A percentile compares a stretch with the other conserved stretches of the same genome.
phyloP scores from a whole-genome alignment of 108 stramenopile genomes.

The Epithemia pelagica region DNA sequence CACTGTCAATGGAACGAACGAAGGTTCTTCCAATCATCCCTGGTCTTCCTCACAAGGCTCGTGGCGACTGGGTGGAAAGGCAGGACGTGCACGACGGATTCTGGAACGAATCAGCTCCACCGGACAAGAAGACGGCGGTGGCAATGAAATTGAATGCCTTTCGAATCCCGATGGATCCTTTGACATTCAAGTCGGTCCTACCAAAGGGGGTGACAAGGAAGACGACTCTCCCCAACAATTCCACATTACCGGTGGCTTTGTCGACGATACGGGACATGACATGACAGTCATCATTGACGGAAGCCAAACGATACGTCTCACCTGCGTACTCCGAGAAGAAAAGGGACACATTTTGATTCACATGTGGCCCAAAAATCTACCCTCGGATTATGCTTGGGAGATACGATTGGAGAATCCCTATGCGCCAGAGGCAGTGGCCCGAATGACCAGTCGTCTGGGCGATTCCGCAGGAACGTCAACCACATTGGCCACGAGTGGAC shows the following conservation, averaged over 20 bases:
- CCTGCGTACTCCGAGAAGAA: constrained; percentile 8
- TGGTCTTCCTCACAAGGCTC: constrained; percentile 39
- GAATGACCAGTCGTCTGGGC: background rate
- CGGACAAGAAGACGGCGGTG: constrained; percentile 6
- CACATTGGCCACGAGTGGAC: constrained; percentile 19
- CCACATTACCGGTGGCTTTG: constrained; percentile 19
- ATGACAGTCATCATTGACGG: constrained; percentile 24
- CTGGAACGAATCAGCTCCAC: background rate
- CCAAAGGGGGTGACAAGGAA: background rate
- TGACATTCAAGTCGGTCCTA: constrained; percentile 21
- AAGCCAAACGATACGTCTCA: constrained; percentile 9
- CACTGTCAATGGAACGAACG: background rate
- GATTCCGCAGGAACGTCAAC: constrained; percentile 4
- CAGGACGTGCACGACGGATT: constrained; percentile 10
- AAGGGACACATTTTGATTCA: constrained; percentile 28
- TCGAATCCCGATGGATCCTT: constrained; percentile 41
- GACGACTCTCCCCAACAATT: constrained; percentile 3
- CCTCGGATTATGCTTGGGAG: constrained; percentile 22
- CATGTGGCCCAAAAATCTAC: constrained; percentile 29
- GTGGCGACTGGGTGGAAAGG: constrained; percentile 30
- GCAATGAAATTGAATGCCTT: constrained; percentile 17
- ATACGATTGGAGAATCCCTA: background rate
- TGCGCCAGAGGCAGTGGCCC: background rate
- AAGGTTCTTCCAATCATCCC: constrained; percentile 8
- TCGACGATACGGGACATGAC: background rate